Conservation (phyloP, 2,329 filamentous ascomycete species). For the Onygenales sp. region DNA sequence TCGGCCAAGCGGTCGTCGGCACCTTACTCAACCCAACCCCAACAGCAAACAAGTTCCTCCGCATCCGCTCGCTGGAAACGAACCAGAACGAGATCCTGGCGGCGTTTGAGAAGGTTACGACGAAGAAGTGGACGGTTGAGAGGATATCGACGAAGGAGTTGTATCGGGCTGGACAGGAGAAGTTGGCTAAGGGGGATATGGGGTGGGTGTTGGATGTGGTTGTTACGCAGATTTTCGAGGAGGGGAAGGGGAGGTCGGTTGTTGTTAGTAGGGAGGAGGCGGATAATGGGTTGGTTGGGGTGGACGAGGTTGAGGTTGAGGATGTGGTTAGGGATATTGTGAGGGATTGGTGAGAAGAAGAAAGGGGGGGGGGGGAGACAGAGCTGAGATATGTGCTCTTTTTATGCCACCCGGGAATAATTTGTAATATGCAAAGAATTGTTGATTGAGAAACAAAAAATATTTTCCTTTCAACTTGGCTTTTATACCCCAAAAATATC, state of each 20-base stretch:
- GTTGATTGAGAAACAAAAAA: too few species aligned
- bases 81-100: constrained; percentile 8
- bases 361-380: too few species aligned
- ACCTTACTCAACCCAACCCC: constrained; percentile 6
- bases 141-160: constrained; percentile 7
- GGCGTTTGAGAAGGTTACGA: constrained; percentile 8
- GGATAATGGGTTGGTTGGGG: not conserved
- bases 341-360: not conserved
- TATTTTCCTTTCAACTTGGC: too few species aligned
- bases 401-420: too few species aligned
- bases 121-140: constrained; percentile 7
- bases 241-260: not conserved
- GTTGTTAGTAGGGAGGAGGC: not conserved
- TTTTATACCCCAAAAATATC: too few species aligned
- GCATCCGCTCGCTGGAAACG: constrained; percentile 7
- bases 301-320: not conserved
- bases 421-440: too few species aligned
- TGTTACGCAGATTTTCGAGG: not conserved
- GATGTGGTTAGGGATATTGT: constrained; percentile 1
- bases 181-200: not conserved
- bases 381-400: too few species aligned
- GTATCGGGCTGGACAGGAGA: not conserved
- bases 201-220: constrained; percentile 2
- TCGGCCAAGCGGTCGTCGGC: constrained; percentile 11
- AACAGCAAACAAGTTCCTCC: constrained; percentile 9